These are phyloP conservation scores for Volvox africanus DNA, from an alignment of 139 green algal species.

Conservation along the genomic window DNA sequence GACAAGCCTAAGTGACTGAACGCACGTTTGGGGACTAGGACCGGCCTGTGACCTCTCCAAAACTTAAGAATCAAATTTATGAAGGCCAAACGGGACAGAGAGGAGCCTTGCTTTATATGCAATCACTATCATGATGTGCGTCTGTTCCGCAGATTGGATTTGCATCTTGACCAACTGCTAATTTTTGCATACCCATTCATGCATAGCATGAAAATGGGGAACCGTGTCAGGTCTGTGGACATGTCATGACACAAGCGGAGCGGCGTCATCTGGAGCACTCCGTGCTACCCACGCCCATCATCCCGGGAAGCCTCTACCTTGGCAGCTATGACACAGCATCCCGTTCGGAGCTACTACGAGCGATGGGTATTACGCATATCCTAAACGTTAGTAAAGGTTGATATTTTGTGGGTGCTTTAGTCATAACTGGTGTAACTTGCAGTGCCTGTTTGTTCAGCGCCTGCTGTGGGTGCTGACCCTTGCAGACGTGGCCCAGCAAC, in stretches of 20 bases:
- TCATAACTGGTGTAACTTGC: neutral
- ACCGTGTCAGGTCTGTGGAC: constrained; percentile 85
- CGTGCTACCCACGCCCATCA: constrained; percentile 82
- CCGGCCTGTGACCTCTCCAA: too few relatives aligned
- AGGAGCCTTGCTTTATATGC: constrained; percentile 91
- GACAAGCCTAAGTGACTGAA: too few relatives aligned
- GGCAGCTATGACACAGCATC: constrained; percentile 93
- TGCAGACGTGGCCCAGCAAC: constrained; percentile 88
- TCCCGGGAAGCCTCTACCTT: constrained; percentile 88
- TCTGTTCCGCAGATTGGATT: neutral
- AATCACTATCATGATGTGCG: constrained; percentile 92
- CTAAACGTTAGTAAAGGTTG: constrained; percentile 80
- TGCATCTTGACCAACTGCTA: neutral
- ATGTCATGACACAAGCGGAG: constrained; percentile 71
- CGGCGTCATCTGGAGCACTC: constrained; percentile 52
- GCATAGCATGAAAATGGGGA: constrained; percentile 85
- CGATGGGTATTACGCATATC: constrained; percentile 87
- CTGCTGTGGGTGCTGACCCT: neutral
- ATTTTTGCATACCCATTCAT: neutral
- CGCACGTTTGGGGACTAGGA: too few relatives aligned
- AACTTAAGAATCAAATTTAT: neutral
- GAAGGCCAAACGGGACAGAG: constrained; percentile 52
- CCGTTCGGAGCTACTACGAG: constrained; percentile 86
- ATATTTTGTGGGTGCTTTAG: neutral
- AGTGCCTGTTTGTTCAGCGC: neutral